Conservation (phyloP, 305 asterid species). For the Fraxinus latifolia region DNA sequence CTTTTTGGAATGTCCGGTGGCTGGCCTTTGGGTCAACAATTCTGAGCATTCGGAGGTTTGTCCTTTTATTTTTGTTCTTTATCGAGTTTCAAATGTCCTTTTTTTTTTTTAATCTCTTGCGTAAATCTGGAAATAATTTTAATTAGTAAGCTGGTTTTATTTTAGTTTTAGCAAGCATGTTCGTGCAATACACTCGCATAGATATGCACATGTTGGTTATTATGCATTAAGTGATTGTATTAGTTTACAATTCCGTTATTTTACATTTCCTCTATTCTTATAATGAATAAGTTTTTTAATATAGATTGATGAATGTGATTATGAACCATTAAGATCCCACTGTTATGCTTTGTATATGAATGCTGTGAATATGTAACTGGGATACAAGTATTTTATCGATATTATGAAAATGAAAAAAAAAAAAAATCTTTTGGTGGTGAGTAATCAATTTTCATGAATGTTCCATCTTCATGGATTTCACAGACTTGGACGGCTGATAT, state of each 20-base stretch:
- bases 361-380: background rate
- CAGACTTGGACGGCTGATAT: background rate
- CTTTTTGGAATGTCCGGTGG: conserved; percentile 43
- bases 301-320: background rate
- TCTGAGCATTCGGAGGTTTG: conserved; percentile 42
- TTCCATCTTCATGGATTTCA: background rate
- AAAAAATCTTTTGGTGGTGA: too few relatives aligned
- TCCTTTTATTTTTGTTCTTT: background rate
- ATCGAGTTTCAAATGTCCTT: too few relatives aligned
- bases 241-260: background rate
- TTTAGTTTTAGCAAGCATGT: background rate
- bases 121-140: conserved; percentile 7
- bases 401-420: background rate
- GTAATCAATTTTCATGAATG: too few relatives aligned
- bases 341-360: background rate
- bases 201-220: background rate
- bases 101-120: background rate
- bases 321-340: background rate
- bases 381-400: background rate
- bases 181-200: background rate
- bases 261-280: background rate
- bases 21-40: conserved; percentile 34
- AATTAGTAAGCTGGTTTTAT: background rate
- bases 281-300: conserved; percentile 11
- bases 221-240: conserved; percentile 1